Percentiles rank a stretch among this genome's conserved stretches.
phyloP scores from a whole-genome alignment of 1,284 basidiomycete genomes.

The Ustilago sp. region DNA sequence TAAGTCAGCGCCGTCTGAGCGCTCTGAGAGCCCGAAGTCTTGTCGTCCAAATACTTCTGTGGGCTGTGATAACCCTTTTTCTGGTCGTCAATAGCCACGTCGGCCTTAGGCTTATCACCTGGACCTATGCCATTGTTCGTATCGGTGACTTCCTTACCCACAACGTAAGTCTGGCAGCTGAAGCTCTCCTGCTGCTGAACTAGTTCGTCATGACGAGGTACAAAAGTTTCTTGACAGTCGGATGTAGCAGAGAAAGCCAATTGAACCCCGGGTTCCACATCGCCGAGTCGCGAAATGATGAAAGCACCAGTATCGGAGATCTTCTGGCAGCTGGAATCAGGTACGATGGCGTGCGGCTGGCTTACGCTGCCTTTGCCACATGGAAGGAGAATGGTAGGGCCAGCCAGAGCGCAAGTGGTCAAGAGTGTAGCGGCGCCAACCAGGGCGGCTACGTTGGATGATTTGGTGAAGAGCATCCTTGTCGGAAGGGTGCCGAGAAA shows the following conservation, averaged over 20 bases:
- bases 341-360: constrained; percentile 10
- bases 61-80: neutral
- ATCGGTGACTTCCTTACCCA: neutral
- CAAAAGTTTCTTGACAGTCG: constrained; percentile 25
- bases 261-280: neutral
- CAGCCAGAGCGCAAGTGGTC: constrained; percentile 2
- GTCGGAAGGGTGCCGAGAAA: neutral
- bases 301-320: constrained; percentile 29
- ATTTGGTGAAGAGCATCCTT: constrained; percentile 6
- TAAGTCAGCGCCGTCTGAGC: constrained; percentile 6
- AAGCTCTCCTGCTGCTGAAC: neutral
- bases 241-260: constrained; percentile 23
- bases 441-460: neutral
- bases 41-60: neutral
- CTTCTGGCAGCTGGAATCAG: constrained; percentile 20
- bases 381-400: constrained; percentile 14
- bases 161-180: neutral
- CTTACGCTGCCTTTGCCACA: neutral
- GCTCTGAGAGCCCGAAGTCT: neutral
- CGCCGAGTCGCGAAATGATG: constrained; percentile 2
- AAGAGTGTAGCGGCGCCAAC: constrained; percentile 1
- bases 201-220: constrained; percentile 2
- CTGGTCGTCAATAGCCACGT: neutral
- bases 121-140: neutral
- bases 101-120: neutral